Evolutionary conservation across 2,329 filamentous ascomycete genomes (phyloP), one percentile per base, ranked within the genome.

Genomic region (Monilinia laxa): DNA sequence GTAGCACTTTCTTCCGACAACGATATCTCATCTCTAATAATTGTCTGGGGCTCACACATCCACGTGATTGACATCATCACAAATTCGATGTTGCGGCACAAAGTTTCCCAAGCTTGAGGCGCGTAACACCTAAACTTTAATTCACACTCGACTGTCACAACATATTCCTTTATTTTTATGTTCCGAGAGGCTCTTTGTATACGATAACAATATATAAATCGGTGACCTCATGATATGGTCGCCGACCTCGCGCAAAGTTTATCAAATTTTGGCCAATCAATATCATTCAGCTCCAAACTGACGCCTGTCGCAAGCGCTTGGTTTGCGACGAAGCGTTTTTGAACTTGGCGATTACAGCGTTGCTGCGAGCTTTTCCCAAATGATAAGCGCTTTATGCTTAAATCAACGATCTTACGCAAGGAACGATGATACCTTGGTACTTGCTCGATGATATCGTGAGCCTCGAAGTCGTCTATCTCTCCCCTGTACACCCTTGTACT

Each of bases 181-280:
- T 60, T 42, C 45, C 58, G 45, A 51, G 47, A 14, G 16, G 52
- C 25, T 64, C 40, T 56, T 47, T 35, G 58, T 56, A 54, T 35
- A 65, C 56, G n/a, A 42, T 55, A 62, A n/a, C 31, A 51, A 62
- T 49, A 53, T 53, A 51, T 65, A 49, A 54, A 23, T 42, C 64
- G 64, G 64, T 47, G 64, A 65, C 64, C 64, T 54, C 10, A 60
- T 51, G 14, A 53, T 23, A 45, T 59, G 64, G 64, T 65, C 64
- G 64, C 55, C 64, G 68, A 59, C 64, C 64, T 58, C 54, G 57
- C 54, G 35, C 64, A 45, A 64, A n/a, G 31, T 16, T 52, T 35
- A 31, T 59, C 56, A 47, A 54, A 23, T n/a, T 25, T 67, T 55
- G 53, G 57, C 69, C 68, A 67, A 58, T 68, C 52, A 65, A 53